Base-by-base conservation (phyloP, 352 stramenopile genomes). In the Elongisporangium anandrum region DNA sequence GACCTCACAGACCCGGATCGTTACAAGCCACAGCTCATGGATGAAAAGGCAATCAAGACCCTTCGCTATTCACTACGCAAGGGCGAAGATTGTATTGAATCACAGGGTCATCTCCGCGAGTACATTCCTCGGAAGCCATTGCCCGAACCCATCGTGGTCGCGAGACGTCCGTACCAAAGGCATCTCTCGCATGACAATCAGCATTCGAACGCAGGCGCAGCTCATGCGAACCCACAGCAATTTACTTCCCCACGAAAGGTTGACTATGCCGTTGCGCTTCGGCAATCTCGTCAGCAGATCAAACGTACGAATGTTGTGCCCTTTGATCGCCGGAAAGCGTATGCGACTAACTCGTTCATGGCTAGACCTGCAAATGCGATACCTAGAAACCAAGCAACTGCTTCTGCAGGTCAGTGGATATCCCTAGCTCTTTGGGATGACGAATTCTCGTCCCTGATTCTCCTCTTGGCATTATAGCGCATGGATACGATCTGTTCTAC, bases 21-120 rank as follows among this genome's bases (percentile, higher is more conserved):
- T 13, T 88, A 87, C 56, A 71, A 59, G 4, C 65, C 76, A 15
- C 72, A 82, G 56, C 56, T 87, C 47, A 88, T 90, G 80, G 75
- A 90, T 56, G 74, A 63, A 6, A 55, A 65, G 15, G 76, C 75
- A 47, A 85, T 88, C 57, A 64, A 68, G 4, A 38, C 61, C 38
- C 55, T 90, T 52, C 72, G 77, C n/a, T 52, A 52, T 47, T 60
- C 70, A 16, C 54, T 88, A 20, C 55, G 57, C 2, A 71, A 75
- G 12, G 81, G 60, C 15, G 72, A 86, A 45, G 50, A 56, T 2
- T 70, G 79, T 19, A 63, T 88, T 13, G 52, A 70, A 38, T 62
- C 65, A 20, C 66, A 87, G 17, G 81, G 78, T 0, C 77, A 68
- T 26, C 52, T 90, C 59, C 69, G 68, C 19, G 76, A 87, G 59